phyloP scores from a whole-genome alignment of 768 basidiomycete genomes.

The Russula compacta region DNA sequence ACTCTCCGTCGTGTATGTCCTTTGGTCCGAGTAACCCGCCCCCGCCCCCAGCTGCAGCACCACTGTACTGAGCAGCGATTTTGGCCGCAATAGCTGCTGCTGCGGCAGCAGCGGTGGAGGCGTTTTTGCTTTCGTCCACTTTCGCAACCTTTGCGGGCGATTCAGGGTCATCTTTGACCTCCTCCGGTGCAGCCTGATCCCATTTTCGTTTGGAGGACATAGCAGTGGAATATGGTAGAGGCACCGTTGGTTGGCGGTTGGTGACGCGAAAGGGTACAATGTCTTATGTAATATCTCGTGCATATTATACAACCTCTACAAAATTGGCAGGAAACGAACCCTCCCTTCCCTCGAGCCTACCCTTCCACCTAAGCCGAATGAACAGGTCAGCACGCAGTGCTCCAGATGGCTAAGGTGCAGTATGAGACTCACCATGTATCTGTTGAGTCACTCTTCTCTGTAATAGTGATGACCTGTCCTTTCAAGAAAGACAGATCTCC shows the following conservation, averaged over 20 bases:
- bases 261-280: conserved; percentile 16
- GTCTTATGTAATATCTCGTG: conserved; percentile 12
- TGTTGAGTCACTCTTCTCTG: conserved; percentile 56
- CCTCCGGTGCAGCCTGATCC: conserved; percentile 56
- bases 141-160: conserved; percentile 34
- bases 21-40: conserved; percentile 37
- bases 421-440: conserved; percentile 58
- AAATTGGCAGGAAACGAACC: conserved; percentile 82
- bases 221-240: not conserved
- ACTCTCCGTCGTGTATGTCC: conserved; percentile 72
- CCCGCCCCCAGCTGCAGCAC: conserved; percentile 30
- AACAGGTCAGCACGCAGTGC: not conserved
- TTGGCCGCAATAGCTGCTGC: conserved; percentile 89
- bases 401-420: not conserved
- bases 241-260: not conserved
- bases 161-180: conserved; percentile 33
- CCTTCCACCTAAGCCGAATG: conserved; percentile 57
- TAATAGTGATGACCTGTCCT: conserved; percentile 64
- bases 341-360: conserved; percentile 46
- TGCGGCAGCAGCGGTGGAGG: conserved; percentile 64
- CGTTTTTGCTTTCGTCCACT: conserved; percentile 48
- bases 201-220: conserved; percentile 78
- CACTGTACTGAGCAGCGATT: conserved; percentile 81
- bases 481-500: conserved; percentile 72
- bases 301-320: conserved; percentile 48